These are phyloP conservation scores for Picochlorum sp. DNA, from an alignment of 139 green algal species.

Conservation along the genomic window DNA sequence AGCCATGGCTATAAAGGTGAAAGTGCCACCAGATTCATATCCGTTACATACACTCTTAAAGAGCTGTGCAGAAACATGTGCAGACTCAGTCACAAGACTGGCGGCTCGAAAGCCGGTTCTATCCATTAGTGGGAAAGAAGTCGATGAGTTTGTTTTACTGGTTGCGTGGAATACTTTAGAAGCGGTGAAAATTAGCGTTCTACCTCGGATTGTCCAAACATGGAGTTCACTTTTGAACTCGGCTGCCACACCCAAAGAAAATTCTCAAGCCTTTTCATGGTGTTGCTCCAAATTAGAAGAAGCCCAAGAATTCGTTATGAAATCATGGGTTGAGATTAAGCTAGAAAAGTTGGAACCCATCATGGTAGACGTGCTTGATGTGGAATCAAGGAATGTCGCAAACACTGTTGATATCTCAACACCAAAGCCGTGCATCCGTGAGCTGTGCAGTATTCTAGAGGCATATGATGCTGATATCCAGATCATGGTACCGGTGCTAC, in stretches of 20 bases:
- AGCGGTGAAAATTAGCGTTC: not conserved
- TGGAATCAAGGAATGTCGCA: not conserved
- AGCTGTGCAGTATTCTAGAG: not conserved
- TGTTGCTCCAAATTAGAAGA: not conserved
- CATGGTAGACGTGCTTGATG: not conserved
- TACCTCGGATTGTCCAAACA: not conserved
- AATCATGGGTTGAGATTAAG: slow-evolving; percentile 1
- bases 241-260: not conserved
- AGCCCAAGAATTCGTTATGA: not conserved
- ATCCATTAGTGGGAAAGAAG: no score
- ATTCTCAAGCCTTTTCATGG: slow-evolving; percentile 2
- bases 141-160: no score
- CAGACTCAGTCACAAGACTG: no score
- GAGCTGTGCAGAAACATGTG: no score
- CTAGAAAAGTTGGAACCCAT: not conserved
- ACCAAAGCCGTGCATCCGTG: not conserved
- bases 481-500: not conserved
- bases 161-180: not conserved
- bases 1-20: no score
- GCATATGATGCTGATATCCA: slow-evolving; percentile 2
- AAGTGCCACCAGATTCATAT: no score
- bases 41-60: no score
- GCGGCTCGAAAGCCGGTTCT: no score
- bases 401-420: no score
- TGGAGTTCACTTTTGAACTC: not conserved